Conservation (phyloP, 2,329 filamentous ascomycete genomes). For the Fusarium nelsonii region DNA sequence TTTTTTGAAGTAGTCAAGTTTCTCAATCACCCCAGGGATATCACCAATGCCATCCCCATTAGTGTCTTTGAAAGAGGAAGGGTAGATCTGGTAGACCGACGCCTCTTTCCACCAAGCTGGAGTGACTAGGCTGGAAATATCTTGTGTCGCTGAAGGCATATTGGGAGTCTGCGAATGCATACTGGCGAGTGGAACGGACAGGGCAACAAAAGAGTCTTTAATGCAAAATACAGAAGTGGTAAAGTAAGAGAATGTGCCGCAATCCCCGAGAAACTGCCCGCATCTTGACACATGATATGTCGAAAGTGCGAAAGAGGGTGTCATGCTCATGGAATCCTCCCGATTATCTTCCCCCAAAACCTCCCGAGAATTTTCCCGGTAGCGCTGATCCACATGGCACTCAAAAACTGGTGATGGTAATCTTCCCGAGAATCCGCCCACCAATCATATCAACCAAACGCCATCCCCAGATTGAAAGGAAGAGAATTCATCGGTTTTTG, state of each 20-base stretch:
- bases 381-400: background rate
- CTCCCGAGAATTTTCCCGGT: slow-evolving; percentile 13
- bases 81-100: slow-evolving; percentile 61
- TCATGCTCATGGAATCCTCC: background rate
- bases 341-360: slow-evolving; percentile 7
- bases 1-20: slow-evolving; percentile 70
- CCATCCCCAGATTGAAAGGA: slow-evolving; percentile 4
- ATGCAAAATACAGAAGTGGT: background rate
- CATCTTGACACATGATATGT: slow-evolving; percentile 5
- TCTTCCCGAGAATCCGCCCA: background rate
- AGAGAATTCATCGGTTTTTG: slow-evolving; percentile 10
- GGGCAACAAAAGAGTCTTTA: background rate
- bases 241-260: background rate
- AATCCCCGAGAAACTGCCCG: background rate
- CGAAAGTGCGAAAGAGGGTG: background rate
- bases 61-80: slow-evolving; percentile 67
- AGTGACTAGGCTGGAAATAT: background rate
- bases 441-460: background rate
- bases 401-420: background rate
- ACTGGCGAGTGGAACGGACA: background rate
- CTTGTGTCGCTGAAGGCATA: slow-evolving; percentile 12
- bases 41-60: slow-evolving; percentile 72
- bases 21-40: slow-evolving; percentile 70
- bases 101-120: slow-evolving; percentile 67
- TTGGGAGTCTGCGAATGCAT: background rate